phyloP scores from a whole-genome alignment of 2,329 filamentous ascomycete genomes.

The Nigrospora oryzae region DNA sequence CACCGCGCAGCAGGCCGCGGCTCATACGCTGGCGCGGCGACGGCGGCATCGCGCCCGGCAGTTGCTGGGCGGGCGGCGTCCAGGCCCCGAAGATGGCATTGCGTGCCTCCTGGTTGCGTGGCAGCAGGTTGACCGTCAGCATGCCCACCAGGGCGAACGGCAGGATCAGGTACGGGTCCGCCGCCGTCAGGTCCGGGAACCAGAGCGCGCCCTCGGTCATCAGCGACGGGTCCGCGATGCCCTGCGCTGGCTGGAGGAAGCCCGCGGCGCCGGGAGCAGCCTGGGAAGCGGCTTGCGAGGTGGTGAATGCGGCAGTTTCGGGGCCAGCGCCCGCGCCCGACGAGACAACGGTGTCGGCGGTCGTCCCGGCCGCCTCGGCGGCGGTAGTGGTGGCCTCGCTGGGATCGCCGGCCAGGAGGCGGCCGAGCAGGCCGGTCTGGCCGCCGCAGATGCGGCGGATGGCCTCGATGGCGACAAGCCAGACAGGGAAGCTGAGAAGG shows the following conservation, averaged over 20 bases:
- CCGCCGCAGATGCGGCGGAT: conserved; percentile 38
- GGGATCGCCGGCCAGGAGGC: conserved; percentile 9
- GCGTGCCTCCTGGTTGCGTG: conserved; percentile 12
- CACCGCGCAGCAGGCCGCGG: background rate
- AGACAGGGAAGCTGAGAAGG: conserved; percentile 35
- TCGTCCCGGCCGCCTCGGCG: too few relatives aligned
- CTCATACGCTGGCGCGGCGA: background rate
- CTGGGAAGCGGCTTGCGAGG: background rate
- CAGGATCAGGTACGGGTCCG: conserved; percentile 42
- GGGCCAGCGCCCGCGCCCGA: conserved; percentile 8
- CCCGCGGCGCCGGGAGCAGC: conserved; percentile 4
- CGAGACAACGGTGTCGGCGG: conserved; percentile 6
- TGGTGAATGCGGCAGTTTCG: conserved; percentile 1
- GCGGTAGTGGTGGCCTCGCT: conserved; percentile 1
- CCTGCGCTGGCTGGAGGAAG: background rate
- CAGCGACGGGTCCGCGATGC: conserved; percentile 28
- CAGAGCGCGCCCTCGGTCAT: conserved; percentile 42
- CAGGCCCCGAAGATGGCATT: background rate
- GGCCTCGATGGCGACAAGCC: conserved; percentile 41
- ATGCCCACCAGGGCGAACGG: conserved; percentile 30
- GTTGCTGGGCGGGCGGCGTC: background rate
- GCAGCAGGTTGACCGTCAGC: conserved; percentile 24
- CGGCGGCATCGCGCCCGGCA: background rate
- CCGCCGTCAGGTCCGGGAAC: conserved; percentile 44
- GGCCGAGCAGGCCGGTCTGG: conserved; percentile 25